Conservation (phyloP, 345 rosid species). For the Iberis pinnata region DNA sequence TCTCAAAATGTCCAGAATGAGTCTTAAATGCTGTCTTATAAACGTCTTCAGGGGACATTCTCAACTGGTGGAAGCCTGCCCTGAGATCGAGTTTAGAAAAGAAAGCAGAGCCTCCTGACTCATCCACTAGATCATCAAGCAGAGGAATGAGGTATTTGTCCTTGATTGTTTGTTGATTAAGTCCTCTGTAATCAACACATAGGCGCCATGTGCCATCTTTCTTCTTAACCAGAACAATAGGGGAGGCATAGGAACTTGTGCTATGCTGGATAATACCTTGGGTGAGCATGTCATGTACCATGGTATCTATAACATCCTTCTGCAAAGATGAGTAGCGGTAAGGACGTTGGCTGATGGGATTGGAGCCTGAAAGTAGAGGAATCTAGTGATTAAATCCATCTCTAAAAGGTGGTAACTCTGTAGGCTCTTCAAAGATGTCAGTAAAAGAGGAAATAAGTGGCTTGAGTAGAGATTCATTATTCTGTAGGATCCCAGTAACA, state of each 20-base stretch:
- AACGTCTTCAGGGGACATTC: not conserved
- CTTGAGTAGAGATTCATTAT: too few species aligned
- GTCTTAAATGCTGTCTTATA: not conserved
- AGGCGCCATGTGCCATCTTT: not conserved
- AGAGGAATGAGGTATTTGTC: not conserved
- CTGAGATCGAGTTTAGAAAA: not conserved
- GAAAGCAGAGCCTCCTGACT: not conserved
- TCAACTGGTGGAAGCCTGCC: not conserved
- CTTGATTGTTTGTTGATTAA: not conserved
- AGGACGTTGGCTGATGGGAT: not conserved
- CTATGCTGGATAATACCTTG: not conserved
- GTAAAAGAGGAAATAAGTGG: too few species aligned
- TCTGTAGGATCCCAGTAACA: too few species aligned
- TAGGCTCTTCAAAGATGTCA: too few species aligned
- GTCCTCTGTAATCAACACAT: not conserved
- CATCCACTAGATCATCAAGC: not conserved
- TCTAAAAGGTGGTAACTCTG: too few species aligned
- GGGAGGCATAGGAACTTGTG: not conserved
- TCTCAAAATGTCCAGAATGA: not conserved
- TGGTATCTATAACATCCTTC: not conserved
- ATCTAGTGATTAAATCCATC: not conserved
- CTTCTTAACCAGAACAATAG: not conserved
- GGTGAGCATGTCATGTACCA: not conserved
- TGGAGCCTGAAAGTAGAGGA: accelerated
- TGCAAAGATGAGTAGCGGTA: not conserved